Percentiles rank a stretch among this genome's conserved stretches.
phyloP scores from a whole-genome alignment of 305 asterid species.

The Fraxinus velutina region DNA sequence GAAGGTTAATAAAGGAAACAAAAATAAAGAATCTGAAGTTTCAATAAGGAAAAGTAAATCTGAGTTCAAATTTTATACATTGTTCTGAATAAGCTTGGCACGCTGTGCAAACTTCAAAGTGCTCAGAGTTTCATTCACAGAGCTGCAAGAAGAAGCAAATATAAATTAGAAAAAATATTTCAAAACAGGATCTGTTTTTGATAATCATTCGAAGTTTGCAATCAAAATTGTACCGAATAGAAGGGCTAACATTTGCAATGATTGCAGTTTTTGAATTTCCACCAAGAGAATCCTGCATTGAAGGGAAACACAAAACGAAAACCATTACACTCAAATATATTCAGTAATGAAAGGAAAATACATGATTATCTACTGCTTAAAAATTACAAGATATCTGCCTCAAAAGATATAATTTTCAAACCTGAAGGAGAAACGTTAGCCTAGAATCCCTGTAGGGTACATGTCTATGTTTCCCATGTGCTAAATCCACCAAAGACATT shows the following conservation, averaged over 20 bases:
- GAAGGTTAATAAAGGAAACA: conserved; percentile 20
- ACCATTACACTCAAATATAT: conserved; percentile 15
- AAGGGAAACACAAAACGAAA: conserved; percentile 22
- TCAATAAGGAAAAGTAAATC: conserved; percentile 14
- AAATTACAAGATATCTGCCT: conserved; percentile 11
- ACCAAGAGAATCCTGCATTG: conserved; percentile 80
- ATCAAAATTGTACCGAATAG: conserved; percentile 48
- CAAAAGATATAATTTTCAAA: conserved; percentile 25
- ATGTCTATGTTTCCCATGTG: conserved; percentile 79
- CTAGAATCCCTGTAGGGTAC: conserved; percentile 89
- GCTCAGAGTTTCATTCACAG: conserved; percentile 72
- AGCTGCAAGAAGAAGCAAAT: conserved; percentile 42
- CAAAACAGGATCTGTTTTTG: conserved; percentile 6
- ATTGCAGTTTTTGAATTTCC: conserved; percentile 84
- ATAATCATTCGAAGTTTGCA: neutral
- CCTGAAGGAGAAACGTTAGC: conserved; percentile 92
- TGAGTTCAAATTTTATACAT: conserved; percentile 38
- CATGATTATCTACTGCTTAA: conserved; percentile 8
- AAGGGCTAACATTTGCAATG: conserved; percentile 85
- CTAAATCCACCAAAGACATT: conserved; percentile 82
- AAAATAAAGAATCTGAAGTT: neutral
- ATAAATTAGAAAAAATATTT: neutral
- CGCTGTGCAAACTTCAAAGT: conserved; percentile 90
- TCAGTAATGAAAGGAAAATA: conserved; percentile 19
- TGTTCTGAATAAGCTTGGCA: conserved; percentile 83